Conservation (phyloP, 2,329 filamentous ascomycete species). For the Alternaria triticina region DNA sequence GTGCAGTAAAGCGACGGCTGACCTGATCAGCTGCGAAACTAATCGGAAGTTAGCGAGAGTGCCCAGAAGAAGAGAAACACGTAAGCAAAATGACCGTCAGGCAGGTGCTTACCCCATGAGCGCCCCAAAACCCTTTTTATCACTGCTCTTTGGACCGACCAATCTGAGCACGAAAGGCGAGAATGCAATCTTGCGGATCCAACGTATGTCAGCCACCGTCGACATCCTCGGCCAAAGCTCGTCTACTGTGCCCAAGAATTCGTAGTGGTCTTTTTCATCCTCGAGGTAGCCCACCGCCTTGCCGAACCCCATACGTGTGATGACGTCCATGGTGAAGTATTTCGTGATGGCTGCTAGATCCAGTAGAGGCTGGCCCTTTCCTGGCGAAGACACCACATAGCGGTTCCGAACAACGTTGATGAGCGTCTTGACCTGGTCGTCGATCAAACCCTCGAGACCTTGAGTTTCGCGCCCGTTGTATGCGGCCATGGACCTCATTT, state of each 20-base stretch:
- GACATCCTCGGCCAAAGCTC: conserved; percentile 3
- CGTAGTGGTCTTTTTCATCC: conserved; percentile 8
- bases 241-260: conserved; percentile 1
- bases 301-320: conserved; percentile 12
- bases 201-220: conserved; percentile 6
- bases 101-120: conserved; percentile 2
- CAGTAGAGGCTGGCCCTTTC: neutral
- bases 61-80: neutral
- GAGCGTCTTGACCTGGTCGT: conserved; percentile 2
- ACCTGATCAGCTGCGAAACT: neutral
- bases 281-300: conserved; percentile 13
- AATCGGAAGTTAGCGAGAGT: neutral
- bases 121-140: conserved; percentile 2
- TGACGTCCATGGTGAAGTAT: conserved; percentile 17
- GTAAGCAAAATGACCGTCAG: neutral
- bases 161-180: conserved; percentile 4
- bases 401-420: neutral
- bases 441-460: neutral
- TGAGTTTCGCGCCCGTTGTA: conserved; percentile 4
- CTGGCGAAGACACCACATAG: neutral
- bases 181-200: conserved; percentile 9
- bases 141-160: neutral
- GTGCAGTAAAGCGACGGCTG: conserved; percentile 1
- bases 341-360: neutral
- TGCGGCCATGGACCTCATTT: neutral